phyloP scores from a whole-genome alignment of 2,329 filamentous ascomycete genomes.

The Acephala macrosclerotiorum region DNA sequence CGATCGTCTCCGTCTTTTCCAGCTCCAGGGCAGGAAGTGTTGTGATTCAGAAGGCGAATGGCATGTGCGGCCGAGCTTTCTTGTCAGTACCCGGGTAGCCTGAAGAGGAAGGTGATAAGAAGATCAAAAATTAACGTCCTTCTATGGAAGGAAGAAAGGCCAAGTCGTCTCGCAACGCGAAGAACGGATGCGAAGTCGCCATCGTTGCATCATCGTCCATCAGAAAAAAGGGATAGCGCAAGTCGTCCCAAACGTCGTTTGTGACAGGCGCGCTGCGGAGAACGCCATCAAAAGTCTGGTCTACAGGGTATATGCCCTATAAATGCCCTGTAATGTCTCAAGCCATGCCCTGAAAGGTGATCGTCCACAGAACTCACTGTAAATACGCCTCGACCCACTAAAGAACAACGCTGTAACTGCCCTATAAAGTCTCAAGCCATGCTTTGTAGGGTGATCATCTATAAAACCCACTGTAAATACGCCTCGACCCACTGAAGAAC shows the following conservation, averaged over 20 bases:
- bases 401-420: too few relatives aligned
- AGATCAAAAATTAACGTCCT: slow-evolving; percentile 11
- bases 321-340: too few relatives aligned
- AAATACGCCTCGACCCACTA: too few relatives aligned
- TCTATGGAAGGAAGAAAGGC: slow-evolving; percentile 2
- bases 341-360: too few relatives aligned
- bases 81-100: not conserved
- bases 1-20: not conserved
- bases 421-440: too few relatives aligned
- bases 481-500: too few relatives aligned
- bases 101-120: slow-evolving; percentile 20
- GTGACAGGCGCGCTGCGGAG: slow-evolving; percentile 13
- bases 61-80: slow-evolving; percentile 5
- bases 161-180: not conserved
- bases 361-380: too few relatives aligned
- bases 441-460: too few relatives aligned
- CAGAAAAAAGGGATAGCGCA: not conserved
- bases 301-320: too few relatives aligned
- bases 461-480: too few relatives aligned
- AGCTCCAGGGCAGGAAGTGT: not conserved
- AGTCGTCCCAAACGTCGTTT: slow-evolving; percentile 11
- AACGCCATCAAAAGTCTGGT: too few relatives aligned
- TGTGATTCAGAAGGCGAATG: slow-evolving; percentile 12
- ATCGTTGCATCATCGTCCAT: not conserved
- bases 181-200: not conserved